Evolutionary conservation across 495 filamentous ascomycete genomes (phyloP).

Genomic region (Penicillium diatomitis): DNA sequence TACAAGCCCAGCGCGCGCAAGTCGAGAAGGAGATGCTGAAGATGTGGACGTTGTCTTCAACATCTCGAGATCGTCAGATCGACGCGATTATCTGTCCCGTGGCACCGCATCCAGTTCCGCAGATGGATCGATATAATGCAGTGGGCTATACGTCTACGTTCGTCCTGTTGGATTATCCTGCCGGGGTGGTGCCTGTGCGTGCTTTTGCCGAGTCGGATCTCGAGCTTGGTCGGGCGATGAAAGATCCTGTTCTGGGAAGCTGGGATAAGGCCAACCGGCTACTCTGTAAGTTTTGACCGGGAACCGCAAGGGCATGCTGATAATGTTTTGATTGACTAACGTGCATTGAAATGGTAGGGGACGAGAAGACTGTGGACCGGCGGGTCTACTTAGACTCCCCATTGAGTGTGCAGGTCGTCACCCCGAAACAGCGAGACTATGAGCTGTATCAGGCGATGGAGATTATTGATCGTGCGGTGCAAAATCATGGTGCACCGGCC

Average conservation of each 20-base stretch:
- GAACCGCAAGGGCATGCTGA: background rate
- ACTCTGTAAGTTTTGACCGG: constrained; percentile 42
- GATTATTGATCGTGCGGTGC: constrained; percentile 37
- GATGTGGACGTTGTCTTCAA: constrained; percentile 38
- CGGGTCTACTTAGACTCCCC: constrained; percentile 46
- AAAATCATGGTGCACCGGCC: background rate
- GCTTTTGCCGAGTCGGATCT: constrained; percentile 40
- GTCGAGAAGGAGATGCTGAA: constrained; percentile 46
- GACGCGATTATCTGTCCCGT: constrained; percentile 49
- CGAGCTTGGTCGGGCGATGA: constrained; percentile 35
- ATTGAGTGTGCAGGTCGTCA: constrained; percentile 51
- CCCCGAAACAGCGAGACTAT: constrained; percentile 49
- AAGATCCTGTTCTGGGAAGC: constrained; percentile 30
- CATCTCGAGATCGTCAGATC: constrained; percentile 22
- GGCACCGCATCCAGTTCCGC: constrained; percentile 53
- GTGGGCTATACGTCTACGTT: constrained; percentile 53
- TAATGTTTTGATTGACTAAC: constrained; percentile 4
- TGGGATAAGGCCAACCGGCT: constrained; percentile 56
- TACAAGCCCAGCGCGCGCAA: constrained; percentile 41
- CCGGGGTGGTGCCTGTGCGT: constrained; percentile 49
- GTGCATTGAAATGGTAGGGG: constrained; percentile 23
- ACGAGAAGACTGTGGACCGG: constrained; percentile 43
- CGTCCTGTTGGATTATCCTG: constrained; percentile 53
- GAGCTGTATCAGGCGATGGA: constrained; percentile 48
- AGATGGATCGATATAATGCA: constrained; percentile 54